phyloP scores from a whole-genome alignment of 208 protist species.

The Wallacemonas collosoma region DNA sequence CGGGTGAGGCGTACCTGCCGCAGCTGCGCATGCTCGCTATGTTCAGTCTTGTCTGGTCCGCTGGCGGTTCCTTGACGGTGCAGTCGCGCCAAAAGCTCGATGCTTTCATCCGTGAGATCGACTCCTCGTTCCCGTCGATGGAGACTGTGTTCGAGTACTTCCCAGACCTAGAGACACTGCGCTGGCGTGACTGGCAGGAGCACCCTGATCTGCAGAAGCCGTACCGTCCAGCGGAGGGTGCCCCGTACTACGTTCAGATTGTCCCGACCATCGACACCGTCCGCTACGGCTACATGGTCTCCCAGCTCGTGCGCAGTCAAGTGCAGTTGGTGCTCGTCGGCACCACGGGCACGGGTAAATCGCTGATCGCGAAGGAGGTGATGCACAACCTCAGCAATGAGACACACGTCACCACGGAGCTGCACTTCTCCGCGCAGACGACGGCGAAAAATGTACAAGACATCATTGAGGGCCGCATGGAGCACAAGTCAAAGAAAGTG shows the following conservation, averaged over 20 bases:
- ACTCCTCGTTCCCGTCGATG: constrained; percentile 94
- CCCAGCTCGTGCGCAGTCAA: constrained; percentile 82
- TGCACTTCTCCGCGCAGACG: constrained; percentile 97
- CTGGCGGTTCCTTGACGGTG: constrained; percentile 93
- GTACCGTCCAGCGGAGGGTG: constrained; percentile 81
- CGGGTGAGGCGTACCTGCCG: constrained; percentile 87
- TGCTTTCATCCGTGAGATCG: constrained; percentile 94
- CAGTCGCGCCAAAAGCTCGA: constrained; percentile 93
- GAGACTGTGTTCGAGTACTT: constrained; percentile 98
- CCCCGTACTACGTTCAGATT: constrained; percentile 95
- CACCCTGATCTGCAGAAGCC: constrained; percentile 82
- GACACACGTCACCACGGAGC: constrained; percentile 85
- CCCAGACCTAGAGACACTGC: constrained; percentile 87
- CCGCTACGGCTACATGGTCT: constrained; percentile 95
- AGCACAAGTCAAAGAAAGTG: constrained; percentile 97
- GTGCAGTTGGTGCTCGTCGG: constrained; percentile 95
- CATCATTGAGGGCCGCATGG: constrained; percentile 96
- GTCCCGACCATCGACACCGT: constrained; percentile 98
- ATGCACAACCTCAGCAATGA: constrained; percentile 81
- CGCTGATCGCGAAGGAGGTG: constrained; percentile 89
- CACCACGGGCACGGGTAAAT: constrained; percentile 97
- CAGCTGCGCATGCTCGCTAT: constrained; percentile 95
- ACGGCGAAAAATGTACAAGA: constrained; percentile 94
- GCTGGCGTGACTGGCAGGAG: constrained; percentile 96
- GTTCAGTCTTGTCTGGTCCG: constrained; percentile 96